phyloP scores from a whole-genome alignment of 225 moss, liverwort and hornwort genomes.

The Polytrichum formosum region DNA sequence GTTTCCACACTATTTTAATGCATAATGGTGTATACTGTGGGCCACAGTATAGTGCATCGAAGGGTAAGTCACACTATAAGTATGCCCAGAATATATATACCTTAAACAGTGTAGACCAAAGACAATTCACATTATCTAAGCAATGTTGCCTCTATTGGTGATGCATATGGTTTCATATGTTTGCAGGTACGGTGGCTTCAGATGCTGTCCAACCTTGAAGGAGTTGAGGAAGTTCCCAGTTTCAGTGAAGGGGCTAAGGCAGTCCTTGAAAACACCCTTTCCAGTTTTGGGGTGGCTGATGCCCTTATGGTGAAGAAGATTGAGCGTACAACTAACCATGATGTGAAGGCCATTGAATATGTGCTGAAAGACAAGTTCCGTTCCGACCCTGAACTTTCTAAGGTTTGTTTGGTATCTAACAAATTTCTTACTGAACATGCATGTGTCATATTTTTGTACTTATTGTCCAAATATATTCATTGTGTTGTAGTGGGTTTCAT shows the following conservation, averaged over 20 bases:
- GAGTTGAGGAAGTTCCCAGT: conserved; percentile 64
- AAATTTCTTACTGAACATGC: not conserved
- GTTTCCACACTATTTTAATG: too few relatives aligned
- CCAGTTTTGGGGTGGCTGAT: conserved; percentile 62
- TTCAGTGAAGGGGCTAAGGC: conserved; percentile 53
- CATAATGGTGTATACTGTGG: too few relatives aligned
- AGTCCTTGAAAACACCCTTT: conserved; percentile 54
- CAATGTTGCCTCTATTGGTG: not conserved
- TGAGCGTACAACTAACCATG: conserved; percentile 79
- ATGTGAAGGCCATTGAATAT: conserved; percentile 92
- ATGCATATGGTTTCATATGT: not conserved
- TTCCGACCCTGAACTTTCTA: conserved; percentile 56
- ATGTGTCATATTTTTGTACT: too few relatives aligned
- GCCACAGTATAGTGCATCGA: too few relatives aligned
- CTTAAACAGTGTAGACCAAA: too few relatives aligned
- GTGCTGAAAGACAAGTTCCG: conserved; percentile 71
- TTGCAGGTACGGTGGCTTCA: conserved; percentile 81
- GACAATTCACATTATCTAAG: not conserved
- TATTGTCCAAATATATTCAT: too few relatives aligned
- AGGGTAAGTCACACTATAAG: too few relatives aligned
- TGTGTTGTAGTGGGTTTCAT: too few relatives aligned
- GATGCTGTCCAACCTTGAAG: conserved; percentile 53
- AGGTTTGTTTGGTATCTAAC: conserved; percentile 43
- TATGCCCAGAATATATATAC: too few relatives aligned
- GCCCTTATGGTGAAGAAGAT: conserved; percentile 68